Evolutionary conservation across 257 asterid species (phyloP).

Genomic region (Catharanthus roseus): DNA sequence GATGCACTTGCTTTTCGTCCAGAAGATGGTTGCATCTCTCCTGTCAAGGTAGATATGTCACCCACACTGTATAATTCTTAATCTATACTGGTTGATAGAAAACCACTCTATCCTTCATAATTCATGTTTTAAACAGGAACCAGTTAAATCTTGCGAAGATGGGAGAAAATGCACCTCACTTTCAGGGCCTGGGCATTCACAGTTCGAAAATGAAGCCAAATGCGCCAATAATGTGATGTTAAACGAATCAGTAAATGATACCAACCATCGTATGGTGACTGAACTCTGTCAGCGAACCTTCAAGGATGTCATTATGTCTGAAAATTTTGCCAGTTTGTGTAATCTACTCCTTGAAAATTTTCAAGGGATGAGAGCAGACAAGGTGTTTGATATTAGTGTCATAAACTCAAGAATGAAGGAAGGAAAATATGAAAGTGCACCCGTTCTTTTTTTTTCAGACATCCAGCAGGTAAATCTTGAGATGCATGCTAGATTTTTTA

Average conservation of each 20-base stretch:
- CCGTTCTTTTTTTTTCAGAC: constrained; percentile 61
- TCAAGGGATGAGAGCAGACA: constrained; percentile 50
- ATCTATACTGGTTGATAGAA: background rate
- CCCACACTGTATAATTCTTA: constrained; percentile 1
- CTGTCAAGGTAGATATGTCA: constrained; percentile 39
- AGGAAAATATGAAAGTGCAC: constrained; percentile 63
- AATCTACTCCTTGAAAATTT: constrained; percentile 47
- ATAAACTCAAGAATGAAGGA: constrained; percentile 71
- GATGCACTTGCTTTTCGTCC: constrained; percentile 35
- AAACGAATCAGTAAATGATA: constrained; percentile 31
- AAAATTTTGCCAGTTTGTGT: constrained; percentile 56
- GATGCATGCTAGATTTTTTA: constrained; percentile 2
- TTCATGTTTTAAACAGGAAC: constrained; percentile 37
- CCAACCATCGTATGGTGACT: constrained; percentile 27
- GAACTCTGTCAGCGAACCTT: constrained; percentile 47
- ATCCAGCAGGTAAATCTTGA: constrained; percentile 57
- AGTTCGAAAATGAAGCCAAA: constrained; percentile 24
- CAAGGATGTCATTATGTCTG: constrained; percentile 50
- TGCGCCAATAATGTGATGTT: constrained; percentile 19
- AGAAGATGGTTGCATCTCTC: constrained; percentile 39
- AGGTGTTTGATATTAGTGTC: constrained; percentile 45
- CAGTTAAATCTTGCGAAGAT: constrained; percentile 36
- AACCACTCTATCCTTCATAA: background rate
- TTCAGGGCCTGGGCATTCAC: constrained; percentile 20
- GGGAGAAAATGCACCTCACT: constrained; percentile 29